Base-by-base conservation (phyloP, 768 basidiomycete species). In the Krasilnikovozyma curviuscula region DNA sequence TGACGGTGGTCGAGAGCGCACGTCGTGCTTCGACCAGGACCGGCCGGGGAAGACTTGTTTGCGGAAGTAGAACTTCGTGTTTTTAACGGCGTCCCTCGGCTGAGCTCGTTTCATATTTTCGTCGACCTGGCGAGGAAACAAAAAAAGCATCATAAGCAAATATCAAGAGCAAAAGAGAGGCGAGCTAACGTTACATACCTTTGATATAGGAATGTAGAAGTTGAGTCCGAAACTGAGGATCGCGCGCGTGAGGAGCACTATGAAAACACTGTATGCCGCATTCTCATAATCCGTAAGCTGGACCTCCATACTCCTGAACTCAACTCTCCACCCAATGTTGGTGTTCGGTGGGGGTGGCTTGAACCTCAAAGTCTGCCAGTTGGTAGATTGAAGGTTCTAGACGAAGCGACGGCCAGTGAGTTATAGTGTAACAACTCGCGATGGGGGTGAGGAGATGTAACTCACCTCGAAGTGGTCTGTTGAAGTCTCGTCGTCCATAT, bases 341-440 rank as follows among this genome's bases (percentile, higher is more conserved):
- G 91, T 86, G 46, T 82, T 78, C 5, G 83, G 79, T 24, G 93
- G 91, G 12, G 93, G 93, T 2, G 93, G 93, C 63, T 98, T 98
- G 74, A 98, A 98, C 40, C 93, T 76, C 28, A 98, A 70, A 0
- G 93, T 95, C 67, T 98, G 93, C 93, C 93, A 98, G 60, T 98
- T 98, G 4, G 93, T 98, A 2, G 93, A 97, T 74, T 98, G 93
- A 23, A 98, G 79, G 59, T 95, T 97, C 82, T 91, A n/a, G n/a
- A n/a, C n/a, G n/a, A n/a, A n/a, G n/a, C n/a, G n/a, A n/a, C n/a
- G n/a, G n/a, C n/a, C n/a, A n/a, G n/a, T n/a, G 63, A 3, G 8
- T 5, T 7, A 16, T 25, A 35, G 43, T 44, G 31, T 30, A 34
- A 7, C 14, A 3, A 7, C 10, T 29, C 13, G 12, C 0, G 25